Percentiles rank a stretch among this genome's conserved stretches.
phyloP scores from a whole-genome alignment of 2,329 filamentous ascomycete species.

The Furcasterigmium sp. region DNA sequence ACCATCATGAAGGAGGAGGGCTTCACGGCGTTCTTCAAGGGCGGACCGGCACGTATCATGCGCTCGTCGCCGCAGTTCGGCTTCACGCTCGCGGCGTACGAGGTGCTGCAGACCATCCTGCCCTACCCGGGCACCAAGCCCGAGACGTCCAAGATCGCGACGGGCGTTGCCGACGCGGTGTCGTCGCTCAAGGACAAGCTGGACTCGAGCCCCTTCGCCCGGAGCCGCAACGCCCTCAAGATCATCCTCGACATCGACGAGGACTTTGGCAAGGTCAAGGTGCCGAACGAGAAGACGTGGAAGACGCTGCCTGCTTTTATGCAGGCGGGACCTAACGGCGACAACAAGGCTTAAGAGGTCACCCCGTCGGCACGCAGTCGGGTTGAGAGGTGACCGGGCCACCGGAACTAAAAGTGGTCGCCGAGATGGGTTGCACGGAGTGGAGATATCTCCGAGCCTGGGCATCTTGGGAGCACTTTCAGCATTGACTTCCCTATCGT shows the following conservation, averaged over 20 bases:
- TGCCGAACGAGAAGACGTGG: constrained; percentile 50
- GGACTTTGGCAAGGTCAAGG: constrained; percentile 75
- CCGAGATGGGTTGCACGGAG: not conserved
- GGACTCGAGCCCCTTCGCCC: constrained; percentile 44
- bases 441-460: not conserved
- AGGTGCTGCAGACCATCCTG: constrained; percentile 76
- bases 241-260: constrained; percentile 92
- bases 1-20: constrained; percentile 89
- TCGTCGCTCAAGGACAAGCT: constrained; percentile 59
- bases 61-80: constrained; percentile 96
- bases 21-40: constrained; percentile 97
- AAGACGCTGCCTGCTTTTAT: constrained; percentile 46
- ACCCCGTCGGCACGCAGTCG: not conserved
- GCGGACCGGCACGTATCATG: constrained; percentile 89
- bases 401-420: not conserved
- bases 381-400: not conserved
- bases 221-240: constrained; percentile 87
- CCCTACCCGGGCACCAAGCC: constrained; percentile 67
- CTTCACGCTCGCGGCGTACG: constrained; percentile 93
- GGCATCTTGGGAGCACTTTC: not conserved
- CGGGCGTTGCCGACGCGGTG: constrained; percentile 58
- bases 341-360: not conserved
- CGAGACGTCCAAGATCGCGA: constrained; percentile 46
- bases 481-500: not conserved
- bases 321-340: constrained; percentile 9